Percentiles rank a stretch among this genome's conserved stretches.
phyloP scores from a whole-genome alignment of 352 stramenopile genomes.

The Pythium pyrilobum region DNA sequence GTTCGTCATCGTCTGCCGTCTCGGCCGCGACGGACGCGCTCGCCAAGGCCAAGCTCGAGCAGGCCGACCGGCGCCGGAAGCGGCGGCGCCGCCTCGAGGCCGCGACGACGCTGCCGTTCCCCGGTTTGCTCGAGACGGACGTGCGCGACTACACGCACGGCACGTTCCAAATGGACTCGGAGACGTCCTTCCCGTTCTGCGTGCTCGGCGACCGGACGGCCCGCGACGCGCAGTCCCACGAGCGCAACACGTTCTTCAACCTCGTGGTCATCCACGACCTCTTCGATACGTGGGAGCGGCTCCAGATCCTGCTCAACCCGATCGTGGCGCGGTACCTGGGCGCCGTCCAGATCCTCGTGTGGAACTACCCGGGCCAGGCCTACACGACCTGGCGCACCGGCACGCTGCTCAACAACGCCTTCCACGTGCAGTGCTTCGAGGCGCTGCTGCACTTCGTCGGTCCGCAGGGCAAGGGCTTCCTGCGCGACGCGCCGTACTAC shows the following conservation, averaged over 20 bases:
- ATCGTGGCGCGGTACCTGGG: conserved; percentile 87
- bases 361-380: conserved; percentile 96
- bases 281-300: conserved; percentile 93
- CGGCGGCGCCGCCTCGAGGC: conserved; percentile 35
- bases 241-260: conserved; percentile 85
- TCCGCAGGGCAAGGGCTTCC: conserved; percentile 12
- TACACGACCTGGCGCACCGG: conserved; percentile 91
- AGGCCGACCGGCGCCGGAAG: conserved; percentile 29
- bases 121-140: conserved; percentile 41
- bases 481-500: conserved; percentile 88
- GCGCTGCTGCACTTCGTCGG: conserved; percentile 71
- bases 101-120: conserved; percentile 36
- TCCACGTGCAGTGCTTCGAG: conserved; percentile 81
- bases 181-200: conserved; percentile 90
- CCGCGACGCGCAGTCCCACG: background rate
- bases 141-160: conserved; percentile 40
- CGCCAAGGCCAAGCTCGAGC: conserved; percentile 36
- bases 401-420: conserved; percentile 91
- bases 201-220: conserved; percentile 58
- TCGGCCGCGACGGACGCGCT: conserved; percentile 33
- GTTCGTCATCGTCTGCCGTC: no score
- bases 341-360: conserved; percentile 85
- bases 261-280: conserved; percentile 94
- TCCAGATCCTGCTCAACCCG: conserved; percentile 92
- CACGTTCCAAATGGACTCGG: conserved; percentile 90